Conservation (phyloP, 257 asterid species). For the Lithospermum erythrorhizon region DNA sequence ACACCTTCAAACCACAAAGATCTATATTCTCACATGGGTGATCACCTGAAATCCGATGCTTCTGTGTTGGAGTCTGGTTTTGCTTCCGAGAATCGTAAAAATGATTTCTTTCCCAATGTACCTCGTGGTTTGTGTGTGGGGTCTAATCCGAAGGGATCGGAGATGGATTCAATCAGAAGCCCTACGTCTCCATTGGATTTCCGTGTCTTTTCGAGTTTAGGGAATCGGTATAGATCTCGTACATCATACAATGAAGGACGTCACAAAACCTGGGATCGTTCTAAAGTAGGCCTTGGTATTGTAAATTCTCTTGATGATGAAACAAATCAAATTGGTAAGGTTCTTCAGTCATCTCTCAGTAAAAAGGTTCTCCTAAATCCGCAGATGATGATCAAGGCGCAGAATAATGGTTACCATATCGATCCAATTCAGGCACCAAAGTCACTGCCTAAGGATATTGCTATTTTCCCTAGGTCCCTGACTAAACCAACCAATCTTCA, state of each 20-base stretch:
- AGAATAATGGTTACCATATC: constrained; percentile 22
- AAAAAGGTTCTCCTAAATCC: constrained; percentile 51
- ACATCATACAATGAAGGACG: constrained; percentile 26
- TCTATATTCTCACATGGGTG: constrained; percentile 30
- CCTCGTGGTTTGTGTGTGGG: constrained; percentile 54
- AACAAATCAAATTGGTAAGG: constrained; percentile 25
- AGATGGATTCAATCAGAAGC: constrained; percentile 77
- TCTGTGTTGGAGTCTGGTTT: constrained; percentile 36
- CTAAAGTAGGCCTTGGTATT: constrained; percentile 85
- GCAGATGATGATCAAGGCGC: constrained; percentile 37
- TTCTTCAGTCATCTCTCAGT: constrained; percentile 34
- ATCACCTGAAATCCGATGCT: constrained; percentile 35
- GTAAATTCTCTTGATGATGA: constrained; percentile 67
- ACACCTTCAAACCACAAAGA: constrained; percentile 49
- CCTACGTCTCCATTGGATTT: constrained; percentile 91
- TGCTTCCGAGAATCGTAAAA: constrained; percentile 48
- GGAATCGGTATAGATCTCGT: constrained; percentile 58
- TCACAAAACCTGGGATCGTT: constrained; percentile 53
- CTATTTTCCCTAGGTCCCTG: constrained; percentile 29
- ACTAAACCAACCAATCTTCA: constrained; percentile 24
- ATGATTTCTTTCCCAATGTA: constrained; percentile 33
- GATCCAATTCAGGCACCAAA: constrained; percentile 37
- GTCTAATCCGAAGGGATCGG: constrained; percentile 49
- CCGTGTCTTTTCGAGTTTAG: constrained; percentile 56
- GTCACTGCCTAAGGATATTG: constrained; percentile 51